Conservation (phyloP, 2,329 filamentous ascomycete species). For the Cercospora nicotianae region DNA sequence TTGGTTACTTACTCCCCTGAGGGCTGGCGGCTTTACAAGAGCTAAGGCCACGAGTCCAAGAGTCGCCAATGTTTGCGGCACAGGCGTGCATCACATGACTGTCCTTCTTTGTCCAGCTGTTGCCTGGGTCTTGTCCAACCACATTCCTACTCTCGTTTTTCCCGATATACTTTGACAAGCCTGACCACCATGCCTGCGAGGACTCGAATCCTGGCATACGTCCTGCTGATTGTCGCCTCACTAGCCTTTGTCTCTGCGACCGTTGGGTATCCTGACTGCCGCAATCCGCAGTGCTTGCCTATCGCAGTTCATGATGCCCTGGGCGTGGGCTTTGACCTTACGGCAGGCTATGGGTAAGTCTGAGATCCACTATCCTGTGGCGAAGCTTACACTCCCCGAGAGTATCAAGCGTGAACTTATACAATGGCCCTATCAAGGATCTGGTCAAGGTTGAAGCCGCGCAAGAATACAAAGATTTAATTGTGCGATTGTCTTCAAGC, state of each 20-base stretch:
- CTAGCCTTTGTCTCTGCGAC: neutral
- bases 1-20: neutral
- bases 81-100: neutral
- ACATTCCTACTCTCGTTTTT: neutral
- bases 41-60: neutral
- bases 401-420: neutral
- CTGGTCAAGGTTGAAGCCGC: neutral
- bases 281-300: neutral
- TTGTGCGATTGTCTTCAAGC: neutral
- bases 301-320: neutral
- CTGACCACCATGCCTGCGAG: neutral
- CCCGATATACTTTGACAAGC: neutral
- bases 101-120: neutral
- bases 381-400: neutral
- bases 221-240: neutral
- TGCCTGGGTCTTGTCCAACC: neutral
- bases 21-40: neutral
- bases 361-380: neutral
- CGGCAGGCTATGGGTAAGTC: constrained; percentile 3
- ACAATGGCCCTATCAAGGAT: neutral
- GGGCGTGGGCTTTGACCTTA: neutral
- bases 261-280: neutral
- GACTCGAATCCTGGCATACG: neutral
- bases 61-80: neutral
- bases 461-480: constrained; percentile 1